Base-by-base conservation (phyloP, 768 basidiomycete species). In the Leccinum uliginosum region DNA sequence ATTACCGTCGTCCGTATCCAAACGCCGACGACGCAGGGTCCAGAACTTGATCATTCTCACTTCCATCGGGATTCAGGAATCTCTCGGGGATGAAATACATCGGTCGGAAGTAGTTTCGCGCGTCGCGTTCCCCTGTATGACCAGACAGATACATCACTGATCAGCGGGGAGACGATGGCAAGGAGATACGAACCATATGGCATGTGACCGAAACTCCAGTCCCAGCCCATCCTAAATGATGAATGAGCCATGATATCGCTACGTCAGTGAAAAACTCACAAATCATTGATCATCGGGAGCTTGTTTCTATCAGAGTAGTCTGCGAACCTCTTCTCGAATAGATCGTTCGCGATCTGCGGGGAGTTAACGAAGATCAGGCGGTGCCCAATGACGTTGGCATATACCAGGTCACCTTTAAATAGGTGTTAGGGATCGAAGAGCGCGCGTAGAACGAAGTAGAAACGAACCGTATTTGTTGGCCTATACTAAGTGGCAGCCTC, bases 151-250 rank as follows among this genome's bases (percentile, higher is more conserved):
- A n/a, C 6, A 44, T 59, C 23, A 53, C 0, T 26, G 8, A 45
- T 46, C 10, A 12, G 19, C 23, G 15, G 7, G 54, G 4, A 26
- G 4, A 2, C 26, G 4, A 50, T 23, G 21, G 15, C 14, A n/a
- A 40, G 4, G 34, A 44, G 46, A 46, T 46, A n/a, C 70, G 45
- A 50, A 73, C 76, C 78, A 43, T 79, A 82, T 11, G 72, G 76
- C 82, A 83, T 83, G 54, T 83, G 80, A 0, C 77, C 80, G 46
- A 83, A 81, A 46, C 77, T 78, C 74, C 81, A 83, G 24, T 80
- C 74, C 66, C 72, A 74, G 1, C 73, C 74, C 73, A 75, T 66
- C 67, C 80, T 78, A 71, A 15, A 72, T 66, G 14, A 26, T 57
- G 72, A 63, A 51, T n/a, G n/a, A n/a, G n/a, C n/a, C n/a, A n/a